Evolutionary conservation across 768 basidiomycete genomes (phyloP).

Genomic region (Russula abietina): DNA sequence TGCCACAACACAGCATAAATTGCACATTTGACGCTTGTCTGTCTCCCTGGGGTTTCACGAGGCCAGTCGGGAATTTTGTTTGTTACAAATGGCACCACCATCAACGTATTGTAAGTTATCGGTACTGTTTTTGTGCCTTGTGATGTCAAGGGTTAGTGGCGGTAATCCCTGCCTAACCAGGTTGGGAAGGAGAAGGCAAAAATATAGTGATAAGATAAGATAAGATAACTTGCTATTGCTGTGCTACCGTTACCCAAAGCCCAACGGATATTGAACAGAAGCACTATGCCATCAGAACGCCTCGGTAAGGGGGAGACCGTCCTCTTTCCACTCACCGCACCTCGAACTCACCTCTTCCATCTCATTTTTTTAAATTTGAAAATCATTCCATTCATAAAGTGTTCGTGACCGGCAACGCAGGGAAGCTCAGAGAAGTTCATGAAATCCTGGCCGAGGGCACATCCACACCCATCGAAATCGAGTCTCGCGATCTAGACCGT

Average conservation of each 20-base stretch:
- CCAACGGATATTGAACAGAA: neutral
- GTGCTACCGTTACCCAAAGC: neutral
- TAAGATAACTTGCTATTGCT: neutral
- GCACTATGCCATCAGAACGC: neutral
- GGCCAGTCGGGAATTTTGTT: neutral
- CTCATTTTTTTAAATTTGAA: neutral
- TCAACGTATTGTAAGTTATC: neutral
- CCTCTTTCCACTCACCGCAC: neutral
- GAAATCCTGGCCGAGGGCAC: constrained; percentile 66
- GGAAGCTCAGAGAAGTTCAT: constrained; percentile 86
- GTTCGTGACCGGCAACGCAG: constrained; percentile 92
- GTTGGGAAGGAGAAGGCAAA: no score
- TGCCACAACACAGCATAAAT: neutral
- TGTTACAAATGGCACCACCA: neutral
- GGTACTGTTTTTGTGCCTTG: neutral
- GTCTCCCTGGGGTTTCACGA: neutral
- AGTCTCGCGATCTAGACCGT: constrained; percentile 77
- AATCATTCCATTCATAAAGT: constrained; percentile 43
- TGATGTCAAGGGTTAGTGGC: neutral
- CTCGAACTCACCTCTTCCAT: neutral
- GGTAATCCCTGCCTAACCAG: neutral
- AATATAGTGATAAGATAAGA: neutral
- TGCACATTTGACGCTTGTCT: neutral
- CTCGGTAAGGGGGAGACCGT: constrained; percentile 4
- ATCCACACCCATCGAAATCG: constrained; percentile 71